These are phyloP conservation scores for Madurella mycetomatis DNA, from an alignment of 2,329 filamentous ascomycete genomes.

Conservation along the genomic window DNA sequence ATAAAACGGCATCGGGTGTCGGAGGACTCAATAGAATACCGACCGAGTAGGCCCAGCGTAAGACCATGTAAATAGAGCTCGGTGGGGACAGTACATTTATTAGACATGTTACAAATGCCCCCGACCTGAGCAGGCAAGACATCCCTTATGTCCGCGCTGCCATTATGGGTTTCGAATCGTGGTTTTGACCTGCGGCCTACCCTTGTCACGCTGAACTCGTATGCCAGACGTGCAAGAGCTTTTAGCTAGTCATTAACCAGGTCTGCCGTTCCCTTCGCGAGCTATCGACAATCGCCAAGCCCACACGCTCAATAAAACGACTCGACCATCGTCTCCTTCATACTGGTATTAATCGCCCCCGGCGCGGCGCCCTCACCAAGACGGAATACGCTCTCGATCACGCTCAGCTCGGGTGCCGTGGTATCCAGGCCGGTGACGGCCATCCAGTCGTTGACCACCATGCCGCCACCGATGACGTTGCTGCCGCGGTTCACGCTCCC, in stretches of 20 bases:
- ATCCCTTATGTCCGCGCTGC: too few relatives aligned
- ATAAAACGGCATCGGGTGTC: background rate
- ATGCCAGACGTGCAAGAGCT: too few relatives aligned
- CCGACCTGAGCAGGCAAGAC: too few relatives aligned
- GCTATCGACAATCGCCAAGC: background rate
- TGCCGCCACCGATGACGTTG: slow-evolving; percentile 91
- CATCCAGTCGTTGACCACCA: slow-evolving; percentile 98
- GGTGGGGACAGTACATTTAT: background rate
- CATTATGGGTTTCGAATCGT: too few relatives aligned
- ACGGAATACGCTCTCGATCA: slow-evolving; percentile 93
- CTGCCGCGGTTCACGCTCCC: slow-evolving; percentile 90
- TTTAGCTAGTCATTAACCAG: too few relatives aligned
- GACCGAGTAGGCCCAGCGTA: too few relatives aligned
- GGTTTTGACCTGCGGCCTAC: too few relatives aligned
- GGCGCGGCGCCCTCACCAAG: slow-evolving; percentile 82
- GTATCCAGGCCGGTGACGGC: slow-evolving; percentile 91
- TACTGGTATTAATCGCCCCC: slow-evolving; percentile 70
- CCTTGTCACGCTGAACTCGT: too few relatives aligned
- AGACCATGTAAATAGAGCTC: background rate
- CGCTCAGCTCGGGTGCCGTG: slow-evolving; percentile 94
- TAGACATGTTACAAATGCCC: background rate
- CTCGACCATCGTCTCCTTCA: slow-evolving; percentile 99
- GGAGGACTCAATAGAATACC: too few relatives aligned
- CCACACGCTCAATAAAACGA: slow-evolving; percentile 75
- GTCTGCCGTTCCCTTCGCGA: too few relatives aligned